A percentile compares a stretch with the other conserved stretches of the same genome.
Evolutionary conservation across 441 rosid species (phyloP).

Genomic region (Eutrema salsugineum): DNA sequence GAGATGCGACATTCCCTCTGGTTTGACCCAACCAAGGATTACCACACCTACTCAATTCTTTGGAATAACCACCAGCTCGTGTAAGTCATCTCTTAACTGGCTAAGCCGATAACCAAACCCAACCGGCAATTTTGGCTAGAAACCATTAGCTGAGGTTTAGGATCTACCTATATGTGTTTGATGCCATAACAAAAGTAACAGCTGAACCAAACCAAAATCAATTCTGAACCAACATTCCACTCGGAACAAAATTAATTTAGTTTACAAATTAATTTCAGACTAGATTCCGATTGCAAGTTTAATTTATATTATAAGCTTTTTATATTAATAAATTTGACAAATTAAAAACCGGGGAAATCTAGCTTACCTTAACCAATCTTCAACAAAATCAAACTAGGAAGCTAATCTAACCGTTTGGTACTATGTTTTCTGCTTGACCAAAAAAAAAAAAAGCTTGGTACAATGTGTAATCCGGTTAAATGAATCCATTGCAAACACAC

Average conservation of each 20-base stretch:
- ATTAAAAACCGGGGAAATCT: neutral
- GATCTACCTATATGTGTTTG: neutral
- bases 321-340: too few species aligned
- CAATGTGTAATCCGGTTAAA: constrained; percentile 12
- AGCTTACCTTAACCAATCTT: neutral
- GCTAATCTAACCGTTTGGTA: too few species aligned
- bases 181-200: neutral
- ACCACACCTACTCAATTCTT: constrained; percentile 68
- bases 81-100: constrained; percentile 37
- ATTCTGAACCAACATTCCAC: neutral
- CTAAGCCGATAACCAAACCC: neutral
- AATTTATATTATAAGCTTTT: too few species aligned
- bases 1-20: constrained; percentile 95
- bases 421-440: too few species aligned
- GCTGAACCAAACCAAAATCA: neutral
- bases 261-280: neutral
- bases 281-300: neutral
- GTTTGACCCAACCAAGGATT: constrained; percentile 92
- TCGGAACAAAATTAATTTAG: neutral
- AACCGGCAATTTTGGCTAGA: neutral
- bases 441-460: neutral
- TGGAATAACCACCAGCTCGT: constrained; percentile 76
- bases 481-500: constrained; percentile 15
- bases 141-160: neutral
- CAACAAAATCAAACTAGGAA: neutral